Conservation (phyloP, 805 yeast species). For the Millerozyma acaciae region DNA sequence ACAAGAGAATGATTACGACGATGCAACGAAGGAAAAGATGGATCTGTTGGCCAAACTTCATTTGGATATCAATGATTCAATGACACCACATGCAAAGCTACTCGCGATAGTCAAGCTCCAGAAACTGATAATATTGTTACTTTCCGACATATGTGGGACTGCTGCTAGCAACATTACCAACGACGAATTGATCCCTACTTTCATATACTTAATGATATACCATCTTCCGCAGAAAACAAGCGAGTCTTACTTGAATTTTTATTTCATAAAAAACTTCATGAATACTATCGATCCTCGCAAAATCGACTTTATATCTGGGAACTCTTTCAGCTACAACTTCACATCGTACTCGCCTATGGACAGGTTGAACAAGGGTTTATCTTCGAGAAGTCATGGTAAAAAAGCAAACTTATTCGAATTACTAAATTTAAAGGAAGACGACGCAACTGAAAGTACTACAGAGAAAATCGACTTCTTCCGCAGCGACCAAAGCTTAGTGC, state of each 20-base stretch:
- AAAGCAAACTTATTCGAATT: slow-evolving; percentile 25
- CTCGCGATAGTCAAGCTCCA: slow-evolving; percentile 28
- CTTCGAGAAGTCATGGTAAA: slow-evolving; percentile 10
- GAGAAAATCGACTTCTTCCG: slow-evolving; percentile 17
- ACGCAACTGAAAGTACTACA: slow-evolving; percentile 6
- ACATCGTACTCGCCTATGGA: slow-evolving; percentile 18
- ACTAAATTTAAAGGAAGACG: slow-evolving; percentile 23
- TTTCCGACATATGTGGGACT: slow-evolving; percentile 14
- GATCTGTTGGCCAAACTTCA: slow-evolving; percentile 12
- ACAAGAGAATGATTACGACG: slow-evolving; percentile 9
- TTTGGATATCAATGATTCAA: slow-evolving; percentile 13
- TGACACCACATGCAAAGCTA: slow-evolving; percentile 34
- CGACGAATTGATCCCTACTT: slow-evolving; percentile 37
- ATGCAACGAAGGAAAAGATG: slow-evolving; percentile 11
- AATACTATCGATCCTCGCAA: slow-evolving; percentile 30
- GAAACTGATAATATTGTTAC: slow-evolving; percentile 21
- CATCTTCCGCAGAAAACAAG: slow-evolving; percentile 17
- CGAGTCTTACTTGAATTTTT: slow-evolving; percentile 34
- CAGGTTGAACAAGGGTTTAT: slow-evolving; percentile 10
- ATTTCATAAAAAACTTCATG: slow-evolving; percentile 34
- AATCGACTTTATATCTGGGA: slow-evolving; percentile 18
- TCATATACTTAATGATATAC: slow-evolving; percentile 34
- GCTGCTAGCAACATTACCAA: slow-evolving; percentile 28
- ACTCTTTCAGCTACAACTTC: slow-evolving; percentile 10
- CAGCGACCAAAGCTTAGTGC: slow-evolving; percentile 28